A percentile compares a stretch with the other conserved stretches of the same genome.
Conservation (phyloP, 2,329 filamentous ascomycete species). For the Xylaria sp. region DNA sequence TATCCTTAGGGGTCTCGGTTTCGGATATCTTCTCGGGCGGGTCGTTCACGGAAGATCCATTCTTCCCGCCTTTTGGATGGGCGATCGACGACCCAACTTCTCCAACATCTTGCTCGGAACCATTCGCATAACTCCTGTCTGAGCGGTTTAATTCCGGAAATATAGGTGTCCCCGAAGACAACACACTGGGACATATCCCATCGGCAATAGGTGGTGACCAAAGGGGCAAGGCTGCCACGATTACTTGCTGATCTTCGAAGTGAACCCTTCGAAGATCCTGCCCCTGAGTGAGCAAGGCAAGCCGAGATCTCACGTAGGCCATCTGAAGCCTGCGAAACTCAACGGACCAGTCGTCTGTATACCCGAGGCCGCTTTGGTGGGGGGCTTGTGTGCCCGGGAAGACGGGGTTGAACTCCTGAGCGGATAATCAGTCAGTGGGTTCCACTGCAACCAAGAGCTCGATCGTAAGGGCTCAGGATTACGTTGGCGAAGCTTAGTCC, state of each 20-base stretch:
- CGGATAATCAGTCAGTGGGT: background rate
- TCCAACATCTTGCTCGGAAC: background rate
- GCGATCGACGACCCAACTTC: background rate
- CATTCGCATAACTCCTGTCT: background rate
- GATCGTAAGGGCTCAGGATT: background rate
- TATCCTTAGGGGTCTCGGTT: background rate
- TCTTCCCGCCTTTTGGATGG: background rate
- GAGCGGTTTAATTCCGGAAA: background rate
- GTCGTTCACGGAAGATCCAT: background rate
- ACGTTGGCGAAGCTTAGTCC: background rate
- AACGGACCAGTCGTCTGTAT: background rate
- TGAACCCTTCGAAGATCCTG: background rate
- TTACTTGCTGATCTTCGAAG: background rate
- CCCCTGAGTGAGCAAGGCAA: background rate
- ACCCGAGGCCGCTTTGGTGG: background rate
- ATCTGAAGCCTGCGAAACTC: background rate
- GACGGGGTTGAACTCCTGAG: background rate
- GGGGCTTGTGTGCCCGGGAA: too few species aligned
- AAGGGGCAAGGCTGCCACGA: background rate
- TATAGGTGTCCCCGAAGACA: background rate
- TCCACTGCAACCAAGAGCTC: background rate
- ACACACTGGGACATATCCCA: background rate
- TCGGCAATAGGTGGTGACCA: background rate
- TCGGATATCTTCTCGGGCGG: background rate
- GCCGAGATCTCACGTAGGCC: background rate